phyloP scores from a whole-genome alignment of 805 yeast genomes.

The Cyberlindnera maclurae region DNA sequence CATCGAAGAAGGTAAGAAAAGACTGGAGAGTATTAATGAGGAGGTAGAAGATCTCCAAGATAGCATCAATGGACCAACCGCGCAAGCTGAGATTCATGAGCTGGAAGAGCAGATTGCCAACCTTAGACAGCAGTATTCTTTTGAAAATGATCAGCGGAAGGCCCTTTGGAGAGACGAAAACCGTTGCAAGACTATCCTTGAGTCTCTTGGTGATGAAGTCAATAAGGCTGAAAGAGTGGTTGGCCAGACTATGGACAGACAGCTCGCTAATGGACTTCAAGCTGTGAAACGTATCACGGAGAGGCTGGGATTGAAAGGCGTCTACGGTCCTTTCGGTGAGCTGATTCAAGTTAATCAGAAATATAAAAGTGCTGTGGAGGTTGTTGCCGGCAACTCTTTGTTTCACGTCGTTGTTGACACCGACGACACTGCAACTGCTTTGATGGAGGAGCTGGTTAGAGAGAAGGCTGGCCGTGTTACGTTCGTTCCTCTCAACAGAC shows the following conservation, averaged over 20 bases:
- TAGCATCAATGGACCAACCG: constrained; percentile 30
- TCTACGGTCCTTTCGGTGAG: constrained; percentile 83
- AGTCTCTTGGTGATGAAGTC: constrained; percentile 48
- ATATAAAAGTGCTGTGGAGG: constrained; percentile 81
- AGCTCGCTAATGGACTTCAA: constrained; percentile 59
- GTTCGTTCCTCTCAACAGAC: constrained; percentile 79
- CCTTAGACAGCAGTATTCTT: constrained; percentile 35
- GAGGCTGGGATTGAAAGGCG: constrained; percentile 52
- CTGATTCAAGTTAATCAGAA: constrained; percentile 74
- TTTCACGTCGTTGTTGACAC: constrained; percentile 87
- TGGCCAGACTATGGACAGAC: constrained; percentile 68
- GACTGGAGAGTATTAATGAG: constrained; percentile 21
- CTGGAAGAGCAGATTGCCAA: constrained; percentile 21
- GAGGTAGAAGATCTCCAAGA: constrained; percentile 30
- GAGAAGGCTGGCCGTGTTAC: constrained; percentile 80
- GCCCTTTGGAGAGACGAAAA: constrained; percentile 75
- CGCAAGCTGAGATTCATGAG: constrained; percentile 20
- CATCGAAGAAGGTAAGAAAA: constrained; percentile 10
- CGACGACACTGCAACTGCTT: constrained; percentile 71
- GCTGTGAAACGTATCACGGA: constrained; percentile 59
- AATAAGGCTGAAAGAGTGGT: constrained; percentile 52
- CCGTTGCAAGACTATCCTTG: constrained; percentile 47
- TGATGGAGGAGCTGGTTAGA: constrained; percentile 70
- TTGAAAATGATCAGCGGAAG: constrained; percentile 60
- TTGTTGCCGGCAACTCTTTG: constrained; percentile 78